Percentiles rank a stretch among this genome's conserved stretches.
phyloP scores from a whole-genome alignment of 2,329 filamentous ascomycete genomes.

The Aspergillus jensenii region DNA sequence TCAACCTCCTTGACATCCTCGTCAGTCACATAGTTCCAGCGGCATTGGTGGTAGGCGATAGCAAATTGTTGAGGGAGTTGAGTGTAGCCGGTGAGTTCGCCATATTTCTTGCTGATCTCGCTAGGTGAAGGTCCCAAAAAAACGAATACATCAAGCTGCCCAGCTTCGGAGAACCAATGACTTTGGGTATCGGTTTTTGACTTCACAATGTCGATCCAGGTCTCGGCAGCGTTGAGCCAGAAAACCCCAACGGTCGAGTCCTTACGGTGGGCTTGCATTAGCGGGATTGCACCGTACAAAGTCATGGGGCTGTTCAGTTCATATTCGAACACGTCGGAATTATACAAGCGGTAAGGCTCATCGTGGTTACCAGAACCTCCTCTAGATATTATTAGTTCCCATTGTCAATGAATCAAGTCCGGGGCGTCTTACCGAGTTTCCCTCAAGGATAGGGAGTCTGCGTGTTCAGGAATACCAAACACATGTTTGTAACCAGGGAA shows the following conservation, averaged over 20 bases:
- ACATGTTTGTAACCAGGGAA: constrained; percentile 92
- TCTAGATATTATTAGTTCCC: constrained; percentile 33
- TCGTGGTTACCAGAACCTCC: constrained; percentile 81
- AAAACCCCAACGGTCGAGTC: constrained; percentile 93
- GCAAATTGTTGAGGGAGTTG: constrained; percentile 90
- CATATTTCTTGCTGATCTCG: constrained; percentile 78
- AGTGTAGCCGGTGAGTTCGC: constrained; percentile 86
- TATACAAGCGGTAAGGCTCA: constrained; percentile 93
- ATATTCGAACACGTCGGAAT: constrained; percentile 97
- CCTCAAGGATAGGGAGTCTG: constrained; percentile 82
- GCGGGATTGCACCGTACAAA: constrained; percentile 92
- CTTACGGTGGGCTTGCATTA: constrained; percentile 96
- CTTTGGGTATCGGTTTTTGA: constrained; percentile 77
- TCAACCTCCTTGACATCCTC: constrained; percentile 97
- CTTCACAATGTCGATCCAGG: constrained; percentile 95
- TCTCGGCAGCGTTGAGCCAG: constrained; percentile 96
- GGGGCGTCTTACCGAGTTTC: constrained; percentile 65
- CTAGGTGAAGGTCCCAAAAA: constrained; percentile 86
- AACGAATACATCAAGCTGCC: constrained; percentile 87
- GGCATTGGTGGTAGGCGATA: constrained; percentile 93
- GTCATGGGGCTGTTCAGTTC: constrained; percentile 98
- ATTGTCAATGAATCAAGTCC: not conserved
- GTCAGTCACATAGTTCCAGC: constrained; percentile 98
- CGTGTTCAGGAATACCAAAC: constrained; percentile 90
- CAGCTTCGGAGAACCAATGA: constrained; percentile 95